phyloP scores from a whole-genome alignment of 2,329 filamentous ascomycete species.

The Diplodia mutila region DNA sequence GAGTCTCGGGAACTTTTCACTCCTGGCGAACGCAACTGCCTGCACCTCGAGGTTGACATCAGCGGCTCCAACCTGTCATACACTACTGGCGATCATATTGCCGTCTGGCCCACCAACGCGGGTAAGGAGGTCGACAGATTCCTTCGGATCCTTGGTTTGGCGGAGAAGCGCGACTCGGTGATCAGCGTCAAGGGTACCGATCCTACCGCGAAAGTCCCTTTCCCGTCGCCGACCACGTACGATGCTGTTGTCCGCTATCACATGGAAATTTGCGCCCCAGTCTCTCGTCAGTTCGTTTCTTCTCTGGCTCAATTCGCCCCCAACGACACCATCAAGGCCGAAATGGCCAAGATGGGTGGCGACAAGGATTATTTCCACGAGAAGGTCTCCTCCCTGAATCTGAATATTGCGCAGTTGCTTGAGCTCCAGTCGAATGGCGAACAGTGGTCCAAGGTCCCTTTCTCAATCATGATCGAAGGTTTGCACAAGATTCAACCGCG shows the following conservation, averaged over 20 bases:
- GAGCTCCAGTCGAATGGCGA: constrained; percentile 71
- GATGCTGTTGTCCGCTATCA: constrained; percentile 93
- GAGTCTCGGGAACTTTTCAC: constrained; percentile 91
- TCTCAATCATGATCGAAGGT: constrained; percentile 92
- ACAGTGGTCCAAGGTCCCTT: constrained; percentile 83
- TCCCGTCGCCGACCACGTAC: constrained; percentile 95
- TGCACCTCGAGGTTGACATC: constrained; percentile 95
- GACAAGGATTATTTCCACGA: constrained; percentile 96
- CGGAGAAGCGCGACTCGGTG: constrained; percentile 77
- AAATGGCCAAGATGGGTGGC: constrained; percentile 83
- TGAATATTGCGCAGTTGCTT: constrained; percentile 88
- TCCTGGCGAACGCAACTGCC: constrained; percentile 87
- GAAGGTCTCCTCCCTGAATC: constrained; percentile 77
- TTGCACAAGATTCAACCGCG: constrained; percentile 93
- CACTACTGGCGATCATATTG: constrained; percentile 96
- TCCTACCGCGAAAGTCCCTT: constrained; percentile 94
- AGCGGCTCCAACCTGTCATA: constrained; percentile 87
- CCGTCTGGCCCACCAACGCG: constrained; percentile 94
- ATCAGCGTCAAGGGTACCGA: constrained; percentile 90
- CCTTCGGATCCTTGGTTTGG: constrained; percentile 75
- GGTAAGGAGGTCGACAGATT: constrained; percentile 92
- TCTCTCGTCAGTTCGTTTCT: constrained; percentile 93
- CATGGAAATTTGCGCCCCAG: constrained; percentile 92
- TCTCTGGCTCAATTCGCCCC: constrained; percentile 88
- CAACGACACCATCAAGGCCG: constrained; percentile 78